Evolutionary conservation across 2,329 filamentous ascomycete species (phyloP), one percentile per base, ranked within the genome.

Genomic region (Leptographium wingfieldii): DNA sequence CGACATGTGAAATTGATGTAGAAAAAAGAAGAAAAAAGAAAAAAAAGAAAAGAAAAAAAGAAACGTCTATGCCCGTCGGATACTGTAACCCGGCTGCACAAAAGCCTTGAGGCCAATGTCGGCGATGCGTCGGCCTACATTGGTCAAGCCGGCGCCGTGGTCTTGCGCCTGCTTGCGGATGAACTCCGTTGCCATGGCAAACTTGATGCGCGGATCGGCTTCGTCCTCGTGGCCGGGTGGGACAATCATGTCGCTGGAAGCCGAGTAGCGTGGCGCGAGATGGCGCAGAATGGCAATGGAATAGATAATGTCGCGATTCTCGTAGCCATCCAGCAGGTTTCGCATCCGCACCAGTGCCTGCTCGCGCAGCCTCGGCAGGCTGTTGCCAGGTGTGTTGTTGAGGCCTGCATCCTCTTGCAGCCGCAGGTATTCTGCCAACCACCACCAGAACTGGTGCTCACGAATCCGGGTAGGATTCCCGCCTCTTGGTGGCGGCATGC

Each of bases 241-340:
- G 62, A 74, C 80, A 14, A 61, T 12, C 22, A 58, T 43, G n/a
- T 61, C 58, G 43, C 54, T 51, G 12, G 79, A 80, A 12, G 83
- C 75, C 16, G 80, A 80, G 67, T 80, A 83, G 54, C 84, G 81
- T 38, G 84, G 83, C 54, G 87, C 85, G 56, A 91, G 78, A 63
- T 92, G 84, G 31, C 90, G 84, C 19, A 88, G 84, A 59, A 95
- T 83, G 10, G 88, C 89, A 65, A 96, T 86, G 0, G 89, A 94
- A 73, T 96, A 96, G 60, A 96, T 82, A 22, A 96, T 86, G 69
- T 96, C 91, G 58, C 92, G 84, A 67, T 92, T 94, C 73, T 96
- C 92, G 29, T 86, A 82, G 55, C 87, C 87, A 65, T 90, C 87
- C 14, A 96, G 78, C 27, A 92, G 77, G 60, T 80, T 80, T 38